Evolutionary conservation across 2,329 filamentous ascomycete genomes (phyloP), one percentile per base, ranked within the genome.

Genomic region (Fusarium illudens): DNA sequence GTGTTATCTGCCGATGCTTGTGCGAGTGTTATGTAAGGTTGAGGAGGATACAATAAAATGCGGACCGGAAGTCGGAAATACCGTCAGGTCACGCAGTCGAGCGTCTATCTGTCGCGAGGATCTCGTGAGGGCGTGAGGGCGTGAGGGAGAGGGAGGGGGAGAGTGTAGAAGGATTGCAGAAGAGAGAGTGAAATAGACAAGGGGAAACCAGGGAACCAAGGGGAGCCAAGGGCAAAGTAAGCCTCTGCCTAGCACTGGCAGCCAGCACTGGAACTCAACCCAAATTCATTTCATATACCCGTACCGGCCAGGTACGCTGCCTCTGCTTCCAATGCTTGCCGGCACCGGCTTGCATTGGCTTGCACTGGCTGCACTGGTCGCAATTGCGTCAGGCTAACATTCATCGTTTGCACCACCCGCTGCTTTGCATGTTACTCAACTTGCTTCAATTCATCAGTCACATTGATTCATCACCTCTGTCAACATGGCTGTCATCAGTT

Each of bases 401-500:
- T n/a, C 30, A 15, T 32, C 12, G 22, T 25, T 25, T 25, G 20
- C 8, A 10, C 32, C 20, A 22, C n/a, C 22, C 17, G 42, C 25
- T 7, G 17, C 22, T 49, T 49, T 49, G 42, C 22, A 17, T 13
- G n/a, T 44, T 25, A 25, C 10, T 33, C 12, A 19, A 39, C 37
- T 32, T 39, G 27, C 37, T 33, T 39, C 22, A 17, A n/a, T 15
- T 27, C 22, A 19, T 48, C 30, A 7, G 30, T 42, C 46, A 19
- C 36, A 20, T 27, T 42, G 22, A 46, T 56, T 27, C 20, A 30
- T 56, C 19, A 22, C 13, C 27, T 15, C 32, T 34, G 34, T 30
- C 42, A 46, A 39, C 60, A 64, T 63, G 66, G 37, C 58, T 62
- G 51, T 57, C 36, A 36, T 32, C 32, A 33, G 44, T 65, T 64